Evolutionary conservation across 495 filamentous ascomycete genomes (phyloP).

Genomic region (Hyaloscypha hepaticicola): DNA sequence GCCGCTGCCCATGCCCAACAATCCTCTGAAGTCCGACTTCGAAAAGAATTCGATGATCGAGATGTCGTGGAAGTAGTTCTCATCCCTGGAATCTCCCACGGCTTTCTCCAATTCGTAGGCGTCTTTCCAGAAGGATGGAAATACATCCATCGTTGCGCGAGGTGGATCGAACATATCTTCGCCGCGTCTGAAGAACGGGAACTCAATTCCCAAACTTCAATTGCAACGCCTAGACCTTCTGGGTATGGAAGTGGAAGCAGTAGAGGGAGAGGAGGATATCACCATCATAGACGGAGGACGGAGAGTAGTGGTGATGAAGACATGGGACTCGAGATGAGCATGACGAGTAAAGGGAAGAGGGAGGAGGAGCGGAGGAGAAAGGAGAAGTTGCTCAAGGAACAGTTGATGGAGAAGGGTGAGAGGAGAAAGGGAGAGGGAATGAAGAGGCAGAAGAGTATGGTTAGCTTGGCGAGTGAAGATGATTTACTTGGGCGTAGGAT

Average conservation of each 20-base stretch:
- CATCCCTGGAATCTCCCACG: constrained; percentile 86
- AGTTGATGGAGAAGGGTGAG: constrained; percentile 34
- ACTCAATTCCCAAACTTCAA: constrained; percentile 7
- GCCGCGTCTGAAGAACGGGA: constrained; percentile 45
- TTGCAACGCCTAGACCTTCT: constrained; percentile 9
- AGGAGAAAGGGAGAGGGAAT: constrained; percentile 24
- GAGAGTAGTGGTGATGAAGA: constrained; percentile 83
- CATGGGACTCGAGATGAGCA: constrained; percentile 74
- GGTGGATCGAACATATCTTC: constrained; percentile 78
- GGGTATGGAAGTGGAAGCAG: constrained; percentile 5
- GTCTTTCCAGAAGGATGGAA: constrained; percentile 86
- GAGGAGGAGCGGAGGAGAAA: constrained; percentile 24
- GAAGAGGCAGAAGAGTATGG: constrained; percentile 49
- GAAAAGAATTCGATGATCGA: constrained; percentile 67
- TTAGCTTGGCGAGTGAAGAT: constrained; percentile 77
- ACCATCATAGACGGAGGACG: constrained; percentile 37
- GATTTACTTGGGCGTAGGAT: constrained; percentile 83
- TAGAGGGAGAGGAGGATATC: constrained; percentile 21
- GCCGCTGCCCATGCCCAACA: constrained; percentile 48
- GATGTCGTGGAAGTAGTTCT: constrained; percentile 78
- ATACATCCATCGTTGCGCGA: constrained; percentile 68
- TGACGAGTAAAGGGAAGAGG: constrained; percentile 40
- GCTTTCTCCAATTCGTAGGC: constrained; percentile 85
- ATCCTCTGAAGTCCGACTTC: constrained; percentile 16
- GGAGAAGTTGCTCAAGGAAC: constrained; percentile 30